A percentile compares a stretch with the other conserved stretches of the same genome.
phyloP scores from a whole-genome alignment of 192 early-diverging fungal genomes.

The Thamnidium elegans region DNA sequence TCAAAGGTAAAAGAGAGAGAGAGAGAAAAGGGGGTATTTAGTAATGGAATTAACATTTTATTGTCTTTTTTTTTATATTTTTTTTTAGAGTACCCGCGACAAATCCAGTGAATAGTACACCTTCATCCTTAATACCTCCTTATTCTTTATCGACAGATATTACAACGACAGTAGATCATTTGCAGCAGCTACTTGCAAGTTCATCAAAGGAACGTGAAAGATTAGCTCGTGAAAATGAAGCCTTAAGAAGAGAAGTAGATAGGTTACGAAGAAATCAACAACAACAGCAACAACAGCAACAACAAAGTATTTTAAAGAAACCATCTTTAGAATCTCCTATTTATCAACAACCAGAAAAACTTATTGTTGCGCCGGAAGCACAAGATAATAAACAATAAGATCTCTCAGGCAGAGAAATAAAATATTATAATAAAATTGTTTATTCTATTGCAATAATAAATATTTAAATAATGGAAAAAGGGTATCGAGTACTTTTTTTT shows the following conservation, averaged over 20 bases:
- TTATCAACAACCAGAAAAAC: not conserved
- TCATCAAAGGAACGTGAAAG: slow-evolving; percentile 18
- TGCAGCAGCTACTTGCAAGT: slow-evolving; percentile 11
- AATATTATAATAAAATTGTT: no score
- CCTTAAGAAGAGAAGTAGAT: slow-evolving; percentile 18
- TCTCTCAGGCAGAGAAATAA: no score
- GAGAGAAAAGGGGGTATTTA: no score
- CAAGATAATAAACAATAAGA: no score
- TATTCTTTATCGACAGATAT: not conserved
- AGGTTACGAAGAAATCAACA: slow-evolving; percentile 12
- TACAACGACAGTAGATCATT: slow-evolving; percentile 1
- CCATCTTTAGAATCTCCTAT: not conserved
- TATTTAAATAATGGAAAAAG: no score
- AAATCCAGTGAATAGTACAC: not conserved
- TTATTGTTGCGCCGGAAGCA: no score
- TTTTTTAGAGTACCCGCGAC: not conserved
- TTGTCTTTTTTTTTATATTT: not conserved
- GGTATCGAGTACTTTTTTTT: no score
- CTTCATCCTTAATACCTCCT: no score
- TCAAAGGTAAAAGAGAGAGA: not conserved
- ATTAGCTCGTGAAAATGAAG: slow-evolving; percentile 21
- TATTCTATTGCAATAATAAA: no score
- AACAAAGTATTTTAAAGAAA: slow-evolving; percentile 1
- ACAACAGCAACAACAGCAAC: not conserved
- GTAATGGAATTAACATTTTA: not conserved